Conservation (phyloP, 441 rosid species). For the Geranium incanum region DNA sequence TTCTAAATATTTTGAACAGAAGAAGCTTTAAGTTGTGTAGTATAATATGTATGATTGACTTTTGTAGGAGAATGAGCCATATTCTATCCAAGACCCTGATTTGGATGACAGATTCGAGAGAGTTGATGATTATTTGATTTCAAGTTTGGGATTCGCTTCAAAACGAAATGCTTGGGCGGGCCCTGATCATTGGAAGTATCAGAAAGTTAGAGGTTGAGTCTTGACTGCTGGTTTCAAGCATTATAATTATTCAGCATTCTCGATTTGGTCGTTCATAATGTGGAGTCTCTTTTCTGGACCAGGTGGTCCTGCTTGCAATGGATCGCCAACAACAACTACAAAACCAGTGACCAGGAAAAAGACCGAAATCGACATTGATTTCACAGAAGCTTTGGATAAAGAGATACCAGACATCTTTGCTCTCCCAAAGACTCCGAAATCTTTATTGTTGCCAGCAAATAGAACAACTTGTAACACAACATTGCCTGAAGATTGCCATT, state of each 20-base stretch:
- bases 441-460: slow-evolving; percentile 62
- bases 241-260: slow-evolving; percentile 13
- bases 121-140: slow-evolving; percentile 52
- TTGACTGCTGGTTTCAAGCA: slow-evolving; percentile 3
- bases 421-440: slow-evolving; percentile 74
- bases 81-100: slow-evolving; percentile 35
- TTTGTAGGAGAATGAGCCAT: slow-evolving; percentile 47
- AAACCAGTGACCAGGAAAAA: slow-evolving; percentile 53
- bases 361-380: slow-evolving; percentile 60
- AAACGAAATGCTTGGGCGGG: slow-evolving; percentile 96
- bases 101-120: slow-evolving; percentile 43
- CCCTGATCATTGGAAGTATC: slow-evolving; percentile 92
- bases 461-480: slow-evolving; percentile 51
- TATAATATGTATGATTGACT: not conserved
- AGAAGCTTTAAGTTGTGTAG: not conserved
- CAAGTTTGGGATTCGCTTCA: slow-evolving; percentile 53
- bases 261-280: slow-evolving; percentile 16
- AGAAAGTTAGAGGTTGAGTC: slow-evolving; percentile 51
- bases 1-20: slow-evolving; percentile 12
- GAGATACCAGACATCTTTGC: slow-evolving; percentile 54
- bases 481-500: slow-evolving; percentile 94
- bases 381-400: slow-evolving; percentile 58
- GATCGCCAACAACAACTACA: slow-evolving; percentile 38
- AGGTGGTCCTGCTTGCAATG: slow-evolving; percentile 39
- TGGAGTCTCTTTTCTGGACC: slow-evolving; percentile 28